Evolutionary conservation across 345 rosid genomes (phyloP).

Genomic region (Camelina laxa): DNA sequence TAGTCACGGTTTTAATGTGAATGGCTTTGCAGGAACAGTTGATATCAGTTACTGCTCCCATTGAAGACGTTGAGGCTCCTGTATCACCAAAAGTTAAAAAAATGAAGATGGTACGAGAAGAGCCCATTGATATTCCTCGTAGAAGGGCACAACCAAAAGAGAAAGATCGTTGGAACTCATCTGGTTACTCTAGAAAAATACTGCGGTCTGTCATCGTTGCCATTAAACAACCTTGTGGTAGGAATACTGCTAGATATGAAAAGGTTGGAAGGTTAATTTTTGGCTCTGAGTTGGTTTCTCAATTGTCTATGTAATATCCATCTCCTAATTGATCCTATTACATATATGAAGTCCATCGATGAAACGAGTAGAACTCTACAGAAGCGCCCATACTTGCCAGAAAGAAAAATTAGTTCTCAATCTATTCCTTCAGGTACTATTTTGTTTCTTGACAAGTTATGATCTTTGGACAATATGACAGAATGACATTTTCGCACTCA

Average conservation of each 20-base stretch:
- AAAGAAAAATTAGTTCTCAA: conserved; percentile 33
- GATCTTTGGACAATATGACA: conserved; percentile 4
- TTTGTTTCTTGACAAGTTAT: conserved; percentile 6
- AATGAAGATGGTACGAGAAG: conserved; percentile 28
- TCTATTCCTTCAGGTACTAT: conserved; percentile 41
- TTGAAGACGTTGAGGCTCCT: conserved; percentile 22
- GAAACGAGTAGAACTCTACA: conserved; percentile 20
- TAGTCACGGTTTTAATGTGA: conserved; percentile 9
- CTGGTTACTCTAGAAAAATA: conserved; percentile 32
- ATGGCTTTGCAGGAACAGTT: conserved; percentile 33
- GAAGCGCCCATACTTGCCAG: conserved; percentile 24
- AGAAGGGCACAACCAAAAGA: conserved; percentile 12
- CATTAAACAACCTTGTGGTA: conserved; percentile 34
- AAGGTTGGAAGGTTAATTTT: conserved; percentile 44
- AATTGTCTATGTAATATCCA: conserved; percentile 12
- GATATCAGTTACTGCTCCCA: conserved; percentile 27
- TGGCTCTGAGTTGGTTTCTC: conserved; percentile 5
- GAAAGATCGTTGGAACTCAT: conserved; percentile 17
- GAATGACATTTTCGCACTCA: not conserved
- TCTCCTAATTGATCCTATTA: conserved; percentile 14
- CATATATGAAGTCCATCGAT: conserved; percentile 14
- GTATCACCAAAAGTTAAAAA: conserved; percentile 28
- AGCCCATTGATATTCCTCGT: conserved; percentile 29
- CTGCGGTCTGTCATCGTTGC: conserved; percentile 33
- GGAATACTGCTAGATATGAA: conserved; percentile 29